Evolutionary conservation across 2,329 filamentous ascomycete species (phyloP), one percentile per base, ranked within the genome.

Genomic region (Xylariaceae sp.): DNA sequence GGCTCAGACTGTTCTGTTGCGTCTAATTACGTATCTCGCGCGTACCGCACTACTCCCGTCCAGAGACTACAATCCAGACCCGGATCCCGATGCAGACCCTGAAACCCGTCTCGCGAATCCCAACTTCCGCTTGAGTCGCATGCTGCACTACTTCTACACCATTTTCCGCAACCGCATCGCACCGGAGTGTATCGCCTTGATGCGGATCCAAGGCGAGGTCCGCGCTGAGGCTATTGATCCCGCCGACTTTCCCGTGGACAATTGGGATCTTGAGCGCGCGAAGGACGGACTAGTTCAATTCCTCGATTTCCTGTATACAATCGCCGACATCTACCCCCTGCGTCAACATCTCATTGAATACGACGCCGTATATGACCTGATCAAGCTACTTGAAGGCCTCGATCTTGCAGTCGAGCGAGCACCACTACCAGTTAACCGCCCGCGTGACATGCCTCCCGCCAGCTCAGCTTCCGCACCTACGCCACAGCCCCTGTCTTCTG

Each of bases 181-280:
- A 3, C 93, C 93, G 0, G 92, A 97, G 70, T 96, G 92, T 13
- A 90, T 92, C 57, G 92, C 92, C n/a, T 80, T 97, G 44, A 96
- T 97, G 77, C 91, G 94, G 69, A 82, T 96, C 2, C 93, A 97
- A 76, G 90, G 90, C 13, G 89, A 96, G 70, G 96, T 97, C 39
- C 87, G 90, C 48, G 86, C 88, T 47, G 86, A 88, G 37, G 81
- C 86, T 58, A 85, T 88, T 13, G 84, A 93, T 61, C 86, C 90
- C 0, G 86, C 90, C 62, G 92, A 97, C 69, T 97, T 97, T 68
- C 93, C 93, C 0, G 86, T 97, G 1, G 95, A 97, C 68, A 83
- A 92, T 51, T 97, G 93, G 93, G 93, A 97, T 69, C 96, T 97
- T 88, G 93, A 97, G 72, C 86, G 93, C 11, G 93, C 95, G 60